phyloP scores from a whole-genome alignment of 441 rosid species.

The Capsella rubella region DNA sequence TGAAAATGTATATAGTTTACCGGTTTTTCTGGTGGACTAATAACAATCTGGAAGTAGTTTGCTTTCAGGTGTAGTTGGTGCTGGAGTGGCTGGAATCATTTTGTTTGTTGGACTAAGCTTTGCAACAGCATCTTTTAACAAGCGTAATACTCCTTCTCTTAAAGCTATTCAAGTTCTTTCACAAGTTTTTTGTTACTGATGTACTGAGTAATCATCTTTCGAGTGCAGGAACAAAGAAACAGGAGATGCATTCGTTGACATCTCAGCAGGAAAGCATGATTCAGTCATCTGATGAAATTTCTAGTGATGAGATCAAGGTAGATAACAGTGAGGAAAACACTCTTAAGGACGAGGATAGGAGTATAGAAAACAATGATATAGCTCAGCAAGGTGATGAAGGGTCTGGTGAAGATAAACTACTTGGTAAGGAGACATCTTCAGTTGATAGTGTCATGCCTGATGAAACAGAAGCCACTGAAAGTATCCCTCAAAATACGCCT shows the following conservation, averaged over 20 bases:
- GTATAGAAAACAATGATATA: slow-evolving; percentile 49
- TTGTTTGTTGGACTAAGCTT: slow-evolving; percentile 63
- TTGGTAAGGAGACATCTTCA: slow-evolving; percentile 39
- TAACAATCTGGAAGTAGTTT: slow-evolving; percentile 73
- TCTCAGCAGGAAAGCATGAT: slow-evolving; percentile 61
- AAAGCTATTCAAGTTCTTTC: slow-evolving; percentile 11
- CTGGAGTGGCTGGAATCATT: slow-evolving; percentile 74
- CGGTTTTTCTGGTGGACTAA: slow-evolving; percentile 53
- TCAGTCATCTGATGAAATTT: slow-evolving; percentile 47
- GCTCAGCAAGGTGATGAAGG: slow-evolving; percentile 48
- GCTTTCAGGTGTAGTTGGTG: slow-evolving; percentile 83
- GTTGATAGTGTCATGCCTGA: slow-evolving; percentile 42
- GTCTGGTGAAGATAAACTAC: slow-evolving; percentile 45
- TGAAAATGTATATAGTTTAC: slow-evolving; percentile 6
- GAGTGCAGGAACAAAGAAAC: slow-evolving; percentile 61
- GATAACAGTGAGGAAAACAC: slow-evolving; percentile 43
- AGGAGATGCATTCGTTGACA: slow-evolving; percentile 73
- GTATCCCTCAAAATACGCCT: slow-evolving; percentile 44
- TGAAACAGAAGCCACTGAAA: slow-evolving; percentile 42
- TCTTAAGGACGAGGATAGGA: slow-evolving; percentile 44
- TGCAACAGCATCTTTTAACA: slow-evolving; percentile 68
- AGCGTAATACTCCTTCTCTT: slow-evolving; percentile 44
- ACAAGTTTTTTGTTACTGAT: neutral
- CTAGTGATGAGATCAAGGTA: slow-evolving; percentile 45
- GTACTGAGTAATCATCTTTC: slow-evolving; percentile 14